Percentiles rank a stretch among this genome's conserved stretches.
Conservation (phyloP, 495 filamentous ascomycete species). For the Neurospora sp. region DNA sequence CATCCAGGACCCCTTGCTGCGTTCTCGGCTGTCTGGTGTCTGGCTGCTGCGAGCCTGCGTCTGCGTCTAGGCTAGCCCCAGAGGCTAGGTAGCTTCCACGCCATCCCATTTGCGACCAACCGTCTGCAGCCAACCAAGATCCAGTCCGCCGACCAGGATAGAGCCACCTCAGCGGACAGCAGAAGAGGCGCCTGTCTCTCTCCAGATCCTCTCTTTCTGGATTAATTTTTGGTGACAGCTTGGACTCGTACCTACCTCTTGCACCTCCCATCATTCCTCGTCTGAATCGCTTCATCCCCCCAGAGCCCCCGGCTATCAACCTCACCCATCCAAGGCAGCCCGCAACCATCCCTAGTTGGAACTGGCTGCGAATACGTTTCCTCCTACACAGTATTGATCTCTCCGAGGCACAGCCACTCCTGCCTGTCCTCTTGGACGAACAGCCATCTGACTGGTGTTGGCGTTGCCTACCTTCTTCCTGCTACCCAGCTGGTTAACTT, state of each 20-base stretch:
- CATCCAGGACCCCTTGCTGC: background rate
- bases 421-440: background rate
- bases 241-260: background rate
- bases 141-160: background rate
- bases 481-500: slow-evolving; percentile 10
- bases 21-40: background rate
- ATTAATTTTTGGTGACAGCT: background rate
- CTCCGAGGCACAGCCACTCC: background rate
- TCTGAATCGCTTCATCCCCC: background rate
- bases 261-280: background rate
- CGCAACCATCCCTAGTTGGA: background rate
- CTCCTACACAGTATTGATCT: background rate
- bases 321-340: background rate
- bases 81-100: background rate
- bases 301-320: background rate
- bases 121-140: background rate
- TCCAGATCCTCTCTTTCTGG: background rate
- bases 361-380: background rate
- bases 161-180: background rate
- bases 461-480: background rate
- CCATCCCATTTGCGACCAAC: background rate
- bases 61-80: background rate
- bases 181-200: background rate
- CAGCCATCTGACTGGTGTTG: background rate
- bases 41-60: background rate